Conservation (phyloP, 1,284 basidiomycete species). For the Leccinum huronense region DNA sequence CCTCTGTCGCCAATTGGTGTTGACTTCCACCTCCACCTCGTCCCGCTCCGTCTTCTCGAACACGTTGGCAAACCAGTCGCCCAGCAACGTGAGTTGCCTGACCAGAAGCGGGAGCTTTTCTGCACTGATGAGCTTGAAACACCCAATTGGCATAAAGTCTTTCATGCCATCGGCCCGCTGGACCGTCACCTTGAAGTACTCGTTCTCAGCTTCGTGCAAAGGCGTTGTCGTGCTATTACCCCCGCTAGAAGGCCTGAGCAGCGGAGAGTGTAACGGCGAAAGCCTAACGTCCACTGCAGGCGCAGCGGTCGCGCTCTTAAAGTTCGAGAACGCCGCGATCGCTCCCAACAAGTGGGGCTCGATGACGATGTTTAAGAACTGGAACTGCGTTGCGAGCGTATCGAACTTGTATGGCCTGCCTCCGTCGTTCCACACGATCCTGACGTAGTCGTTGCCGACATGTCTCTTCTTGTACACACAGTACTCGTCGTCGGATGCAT, state of each 20-base stretch:
- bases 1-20: conserved; percentile 86
- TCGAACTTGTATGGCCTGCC: conserved; percentile 86
- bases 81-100: conserved; percentile 80
- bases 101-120: conserved; percentile 80
- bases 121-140: conserved; percentile 90
- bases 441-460: conserved; percentile 93
- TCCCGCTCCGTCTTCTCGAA: conserved; percentile 75
- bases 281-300: conserved; percentile 17
- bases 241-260: conserved; percentile 14
- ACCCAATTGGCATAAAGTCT: conserved; percentile 87
- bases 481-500: conserved; percentile 60
- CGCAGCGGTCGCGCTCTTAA: conserved; percentile 17
- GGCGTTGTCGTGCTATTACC: conserved; percentile 10
- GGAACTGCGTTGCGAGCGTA: conserved; percentile 90
- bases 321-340: conserved; percentile 75
- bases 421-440: conserved; percentile 97
- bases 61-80: conserved; percentile 86
- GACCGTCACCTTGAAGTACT: conserved; percentile 90
- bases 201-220: conserved; percentile 64
- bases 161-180: conserved; percentile 86
- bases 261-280: conserved; percentile 26
- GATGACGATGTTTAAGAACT: conserved; percentile 97
- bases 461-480: conserved; percentile 87
- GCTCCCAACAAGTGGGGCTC: conserved; percentile 88
- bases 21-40: conserved; percentile 71